Base-by-base conservation (phyloP, 495 filamentous ascomycete species). In the Penicillium tannophilum region DNA sequence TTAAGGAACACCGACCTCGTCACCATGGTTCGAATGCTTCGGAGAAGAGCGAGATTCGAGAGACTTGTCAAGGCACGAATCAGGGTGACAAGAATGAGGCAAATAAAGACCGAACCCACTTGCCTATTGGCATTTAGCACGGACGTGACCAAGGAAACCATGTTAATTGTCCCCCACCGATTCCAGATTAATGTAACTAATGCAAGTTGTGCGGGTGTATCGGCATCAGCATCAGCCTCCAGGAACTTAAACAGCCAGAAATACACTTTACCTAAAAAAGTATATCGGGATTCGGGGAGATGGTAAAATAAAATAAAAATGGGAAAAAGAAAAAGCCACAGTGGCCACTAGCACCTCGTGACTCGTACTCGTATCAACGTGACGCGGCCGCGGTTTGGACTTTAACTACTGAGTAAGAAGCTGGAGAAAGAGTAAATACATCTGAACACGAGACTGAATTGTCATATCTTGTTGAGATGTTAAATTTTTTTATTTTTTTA, bases 291-390 rank as follows among this genome's bases (percentile, higher is more conserved):
- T 54, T 31, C 61, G 30, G 56, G 52, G 52, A 56, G 42, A 17
- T n/a, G 16, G n/a, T 23, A 41, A n/a, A 7, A n/a, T 4, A 41
- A 41, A 41, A 17, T 3, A 41, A 41, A 41, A 41, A 17, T 4
- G 12, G 33, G 9, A 33, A 43, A 36, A 43, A 31, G 35, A 49
- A 62, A 19, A 58, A 63, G 66, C 66, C 66, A 68, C 60, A 45
- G 60, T 68, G 60, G 60, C 57, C 63, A 44, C 45, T 51, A 23
- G n/a, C 7, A 44, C 30, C 62, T 65, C 67, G 60, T 70, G 62
- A 67, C 55, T 65, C 62, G 60, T 66, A 61, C 54, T 64, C 66
- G 66, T 64, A 69, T 69, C 55, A 36, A 60, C 55, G 10, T 65
- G 65, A 65, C 62, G 54, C 62, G 46, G 59, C 43, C 60, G 41